A percentile compares a stretch with the other conserved stretches of the same genome.
Conservation (phyloP, 345 rosid species). For the Populus simonii region DNA sequence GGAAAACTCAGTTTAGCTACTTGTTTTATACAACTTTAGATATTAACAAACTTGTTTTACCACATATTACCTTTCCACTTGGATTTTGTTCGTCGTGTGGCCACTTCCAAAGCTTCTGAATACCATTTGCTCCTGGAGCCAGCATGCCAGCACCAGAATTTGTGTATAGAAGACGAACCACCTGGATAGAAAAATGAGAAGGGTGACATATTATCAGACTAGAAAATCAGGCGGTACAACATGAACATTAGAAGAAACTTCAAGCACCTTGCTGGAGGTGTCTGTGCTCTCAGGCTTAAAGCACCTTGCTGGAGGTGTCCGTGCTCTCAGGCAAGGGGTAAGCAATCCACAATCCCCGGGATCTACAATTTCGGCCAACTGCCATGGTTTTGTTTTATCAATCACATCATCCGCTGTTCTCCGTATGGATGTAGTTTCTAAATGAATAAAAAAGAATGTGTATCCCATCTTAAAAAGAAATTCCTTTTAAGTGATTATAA, state of each 20-base stretch:
- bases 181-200: conserved; percentile 39
- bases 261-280: conserved; percentile 73
- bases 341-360: conserved; percentile 64
- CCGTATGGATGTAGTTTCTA: no score
- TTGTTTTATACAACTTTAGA: neutral
- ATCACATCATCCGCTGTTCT: conserved; percentile 53
- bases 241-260: neutral
- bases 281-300: conserved; percentile 56
- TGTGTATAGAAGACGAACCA: conserved; percentile 78
- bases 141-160: conserved; percentile 77
- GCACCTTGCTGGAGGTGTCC: no score
- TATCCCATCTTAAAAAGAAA: no score
- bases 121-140: conserved; percentile 77
- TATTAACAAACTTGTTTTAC: neutral
- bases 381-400: conserved; percentile 79
- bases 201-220: conserved; percentile 1
- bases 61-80: conserved; percentile 59
- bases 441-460: no score
- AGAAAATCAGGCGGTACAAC: neutral
- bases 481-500: no score
- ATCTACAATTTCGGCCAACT: conserved; percentile 68
- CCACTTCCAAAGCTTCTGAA: conserved; percentile 83
- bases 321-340: conserved; percentile 29
- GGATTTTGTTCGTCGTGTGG: conserved; percentile 69
- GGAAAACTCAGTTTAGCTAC: conserved; percentile 75